Evolutionary conservation across 164 flowering plant genomes (phyloP).

Genomic region (Santalum album): DNA sequence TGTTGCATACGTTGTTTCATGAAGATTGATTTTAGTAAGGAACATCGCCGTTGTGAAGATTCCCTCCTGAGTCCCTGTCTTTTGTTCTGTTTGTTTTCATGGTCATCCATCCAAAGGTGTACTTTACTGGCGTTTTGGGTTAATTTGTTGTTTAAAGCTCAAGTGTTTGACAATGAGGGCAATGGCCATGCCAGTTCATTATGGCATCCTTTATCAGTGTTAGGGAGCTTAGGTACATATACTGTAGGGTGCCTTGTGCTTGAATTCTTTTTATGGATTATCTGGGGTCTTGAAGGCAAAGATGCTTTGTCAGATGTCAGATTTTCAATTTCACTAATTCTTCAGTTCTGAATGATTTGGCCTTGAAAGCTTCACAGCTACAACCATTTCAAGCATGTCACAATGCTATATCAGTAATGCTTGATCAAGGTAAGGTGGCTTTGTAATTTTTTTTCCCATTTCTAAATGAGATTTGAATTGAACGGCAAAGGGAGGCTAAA

Average conservation of each 20-base stretch:
- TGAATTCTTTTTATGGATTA: background rate
- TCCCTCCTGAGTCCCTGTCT: background rate
- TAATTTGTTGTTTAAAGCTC: background rate
- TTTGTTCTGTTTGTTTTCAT: background rate
- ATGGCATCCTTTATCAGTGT: background rate
- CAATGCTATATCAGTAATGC: background rate
- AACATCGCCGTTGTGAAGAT: too few relatives aligned
- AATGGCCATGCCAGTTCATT: too few relatives aligned
- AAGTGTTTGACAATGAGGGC: background rate
- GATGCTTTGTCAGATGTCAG: background rate
- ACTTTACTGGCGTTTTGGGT: background rate
- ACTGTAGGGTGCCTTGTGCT: background rate
- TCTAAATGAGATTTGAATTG: too few relatives aligned
- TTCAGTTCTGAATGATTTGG: background rate
- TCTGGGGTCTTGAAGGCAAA: background rate
- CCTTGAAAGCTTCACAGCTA: background rate
- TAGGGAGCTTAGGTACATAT: background rate
- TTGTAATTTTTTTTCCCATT: background rate
- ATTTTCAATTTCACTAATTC: background rate
- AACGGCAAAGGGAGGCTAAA: too few relatives aligned
- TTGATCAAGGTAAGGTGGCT: background rate
- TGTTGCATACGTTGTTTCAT: background rate
- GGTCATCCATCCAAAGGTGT: background rate
- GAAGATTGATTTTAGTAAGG: slow-evolving; percentile 2
- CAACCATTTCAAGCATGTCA: background rate